Base-by-base conservation (phyloP, 371 early-diverging fungal species). In the Rhizopus sp. region DNA sequence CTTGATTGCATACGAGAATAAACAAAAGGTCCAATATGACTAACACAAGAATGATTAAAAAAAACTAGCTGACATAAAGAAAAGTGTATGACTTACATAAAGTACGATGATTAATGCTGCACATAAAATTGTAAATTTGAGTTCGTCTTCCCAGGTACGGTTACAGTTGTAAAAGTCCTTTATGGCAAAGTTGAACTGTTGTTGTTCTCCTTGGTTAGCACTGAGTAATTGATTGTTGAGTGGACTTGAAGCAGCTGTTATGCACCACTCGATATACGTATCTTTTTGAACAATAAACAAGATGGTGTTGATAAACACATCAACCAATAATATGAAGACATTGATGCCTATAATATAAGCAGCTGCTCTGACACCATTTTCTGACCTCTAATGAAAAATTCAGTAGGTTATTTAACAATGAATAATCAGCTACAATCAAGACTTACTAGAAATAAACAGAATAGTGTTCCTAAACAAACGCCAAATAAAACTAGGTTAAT, bases 11-110 rank as follows among this genome's bases (percentile, higher is more conserved):
- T 66, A 77, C 4, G 80, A 77, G 55, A 64, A 64, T 5, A 80
- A 59, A 50, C 73, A 75, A 0, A 72, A 56, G 3, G 72, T 72
- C 73, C 73, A 80, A 41, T 80, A 80, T n/a, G 59, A 23, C 80
- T 80, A 48, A 37, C 23, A 7, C 10, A 41, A 41, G 15, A 15
- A 41, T 51, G 4, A 3, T 10, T 34, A 8, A 15, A 42, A n/a
- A 13, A 3, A 29, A 40, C 16, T 32, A 48, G 10, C 15, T 23
- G 46, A 29, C 29, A 46, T 31, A 17, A 32, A 10, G 12, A 35
- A 29, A 34, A 41, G 13, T 7, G 47, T 42, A 0, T 1, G 23
- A 59, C 66, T 68, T 75, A 72, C 80, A 63, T 77, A 80, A 32
- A 77, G 45, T 7, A 62, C 44, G 35, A 69, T 53, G 64, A 80